Evolutionary conservation across 2,329 filamentous ascomycete species (phyloP), one percentile per base, ranked within the genome.

Genomic region (Chaetomiaceae sp.): DNA sequence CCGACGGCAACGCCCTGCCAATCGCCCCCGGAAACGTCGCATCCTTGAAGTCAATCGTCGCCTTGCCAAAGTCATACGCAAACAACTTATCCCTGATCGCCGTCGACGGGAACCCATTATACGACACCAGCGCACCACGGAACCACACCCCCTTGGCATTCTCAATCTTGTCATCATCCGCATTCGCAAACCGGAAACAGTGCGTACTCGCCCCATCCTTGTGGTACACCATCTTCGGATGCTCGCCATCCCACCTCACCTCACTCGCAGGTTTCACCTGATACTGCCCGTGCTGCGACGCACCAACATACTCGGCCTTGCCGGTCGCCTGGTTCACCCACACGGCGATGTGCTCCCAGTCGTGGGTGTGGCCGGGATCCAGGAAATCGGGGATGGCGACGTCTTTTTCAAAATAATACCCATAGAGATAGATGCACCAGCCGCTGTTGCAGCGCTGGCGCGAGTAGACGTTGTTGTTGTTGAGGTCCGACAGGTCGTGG

Each of bases 381-480:
- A 67, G 40, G 17, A 67, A 61, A 44, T 61, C 37, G 27, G 55
- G 33, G 19, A 61, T 57, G 15, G 65, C 64, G 3, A 70, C 67
- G 63, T 75, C 73, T 64, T 75, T 75, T 57, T 75, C 73, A 50
- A 75, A 75, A 63, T 74, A 76, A 63, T 75, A 75, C 56, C 68
- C 72, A 62, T 75, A 75, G 25, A 75, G 40, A 61, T 72, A 68
- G 14, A 68, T 66, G 63, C 73, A 76, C 72, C 72, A 75, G 53
- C 68, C 68, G 59, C 68, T 68, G 59, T 75, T 75, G 65, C 74
- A 75, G 4, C 70, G 68, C 57, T 66, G 63, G 4, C 73, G 72
- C 3, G 66, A 65, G 63, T 75, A 75, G 39, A 74, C 71, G 57
- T 76, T 66, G 58, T 64, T 65, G 59, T 63, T 64, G 55, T 63